These are phyloP conservation scores for Trichoderma lentiforme DNA, from an alignment of 2,329 filamentous ascomycete genomes.

Conservation along the genomic window DNA sequence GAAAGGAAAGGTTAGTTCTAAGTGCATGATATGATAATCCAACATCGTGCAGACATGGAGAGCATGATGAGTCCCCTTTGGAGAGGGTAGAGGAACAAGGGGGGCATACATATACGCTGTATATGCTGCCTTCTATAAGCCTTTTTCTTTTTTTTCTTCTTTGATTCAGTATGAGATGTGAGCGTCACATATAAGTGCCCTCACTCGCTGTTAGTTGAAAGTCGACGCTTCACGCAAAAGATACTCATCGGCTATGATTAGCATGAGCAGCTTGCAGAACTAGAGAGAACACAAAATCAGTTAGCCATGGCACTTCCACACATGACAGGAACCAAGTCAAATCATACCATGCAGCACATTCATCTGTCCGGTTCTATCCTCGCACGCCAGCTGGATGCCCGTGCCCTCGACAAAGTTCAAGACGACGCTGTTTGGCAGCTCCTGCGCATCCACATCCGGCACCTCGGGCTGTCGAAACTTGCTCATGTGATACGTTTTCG, in stretches of 20 bases:
- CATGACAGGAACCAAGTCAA: slow-evolving; percentile 26
- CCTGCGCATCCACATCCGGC: slow-evolving; percentile 87
- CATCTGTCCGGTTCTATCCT: slow-evolving; percentile 57
- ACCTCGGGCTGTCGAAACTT: slow-evolving; percentile 78
- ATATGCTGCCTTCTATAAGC: background rate
- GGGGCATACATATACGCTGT: background rate
- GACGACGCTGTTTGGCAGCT: slow-evolving; percentile 80
- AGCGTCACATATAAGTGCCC: no score
- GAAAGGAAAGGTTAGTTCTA: background rate
- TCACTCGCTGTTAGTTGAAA: background rate
- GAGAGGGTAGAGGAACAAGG: background rate
- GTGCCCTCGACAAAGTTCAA: slow-evolving; percentile 60
- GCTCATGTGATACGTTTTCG: slow-evolving; percentile 79
- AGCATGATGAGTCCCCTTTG: background rate
- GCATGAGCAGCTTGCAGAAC: slow-evolving; percentile 38
- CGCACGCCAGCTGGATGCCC: slow-evolving; percentile 62
- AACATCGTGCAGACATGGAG: slow-evolving; percentile 2
- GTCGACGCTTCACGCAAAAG: background rate
- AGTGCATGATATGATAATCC: background rate
- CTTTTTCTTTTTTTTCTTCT: background rate
- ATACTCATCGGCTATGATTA: slow-evolving; percentile 30
- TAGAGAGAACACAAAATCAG: no score
- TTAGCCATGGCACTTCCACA: background rate
- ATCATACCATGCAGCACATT: slow-evolving; percentile 51
- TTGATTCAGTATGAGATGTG: background rate